phyloP scores from a whole-genome alignment of 164 flowering plant species.

The Nymphaea colorata region DNA sequence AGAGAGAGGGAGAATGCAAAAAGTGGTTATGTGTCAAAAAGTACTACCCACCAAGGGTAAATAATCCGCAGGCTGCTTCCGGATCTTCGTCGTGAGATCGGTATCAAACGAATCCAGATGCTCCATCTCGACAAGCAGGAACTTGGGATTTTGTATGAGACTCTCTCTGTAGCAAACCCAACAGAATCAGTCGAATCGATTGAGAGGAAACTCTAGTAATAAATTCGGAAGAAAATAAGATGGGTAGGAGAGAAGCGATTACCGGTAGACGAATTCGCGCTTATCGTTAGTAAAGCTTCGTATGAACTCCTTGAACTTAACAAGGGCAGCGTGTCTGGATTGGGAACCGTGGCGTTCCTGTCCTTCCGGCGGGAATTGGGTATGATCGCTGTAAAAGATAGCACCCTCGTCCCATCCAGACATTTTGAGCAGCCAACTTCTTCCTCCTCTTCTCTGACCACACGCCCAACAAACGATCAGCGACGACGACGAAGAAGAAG shows the following conservation, averaged over 20 bases:
- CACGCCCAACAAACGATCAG: background rate
- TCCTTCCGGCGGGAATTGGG: constrained; percentile 74
- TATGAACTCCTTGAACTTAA: constrained; percentile 83
- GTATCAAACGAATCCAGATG: constrained; percentile 69
- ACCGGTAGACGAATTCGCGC: constrained; percentile 56
- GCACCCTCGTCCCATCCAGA: constrained; percentile 99
- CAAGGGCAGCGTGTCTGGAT: constrained; percentile 52
- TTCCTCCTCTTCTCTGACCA: constrained; percentile 7
- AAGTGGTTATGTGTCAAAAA: background rate
- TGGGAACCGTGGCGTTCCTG: constrained; percentile 25
- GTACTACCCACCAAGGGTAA: constrained; percentile 50
- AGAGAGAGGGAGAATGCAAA: background rate
- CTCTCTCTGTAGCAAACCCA: constrained; percentile 30
- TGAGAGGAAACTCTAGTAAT: background rate
- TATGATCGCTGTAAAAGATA: constrained; percentile 92
- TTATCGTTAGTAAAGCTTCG: constrained; percentile 49
- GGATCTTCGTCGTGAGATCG: constrained; percentile 61
- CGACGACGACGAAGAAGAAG: no score
- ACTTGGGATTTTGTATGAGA: constrained; percentile 60
- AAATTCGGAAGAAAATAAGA: background rate
- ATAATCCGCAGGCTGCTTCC: constrained; percentile 79
- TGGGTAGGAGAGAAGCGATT: background rate
- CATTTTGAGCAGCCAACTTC: constrained; percentile 25
- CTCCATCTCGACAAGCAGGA: constrained; percentile 57
- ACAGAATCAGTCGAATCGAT: background rate